A percentile compares a stretch with the other conserved stretches of the same genome.
Evolutionary conservation across 1,284 basidiomycete species (phyloP).

Genomic region (Caloboletus inedulis): DNA sequence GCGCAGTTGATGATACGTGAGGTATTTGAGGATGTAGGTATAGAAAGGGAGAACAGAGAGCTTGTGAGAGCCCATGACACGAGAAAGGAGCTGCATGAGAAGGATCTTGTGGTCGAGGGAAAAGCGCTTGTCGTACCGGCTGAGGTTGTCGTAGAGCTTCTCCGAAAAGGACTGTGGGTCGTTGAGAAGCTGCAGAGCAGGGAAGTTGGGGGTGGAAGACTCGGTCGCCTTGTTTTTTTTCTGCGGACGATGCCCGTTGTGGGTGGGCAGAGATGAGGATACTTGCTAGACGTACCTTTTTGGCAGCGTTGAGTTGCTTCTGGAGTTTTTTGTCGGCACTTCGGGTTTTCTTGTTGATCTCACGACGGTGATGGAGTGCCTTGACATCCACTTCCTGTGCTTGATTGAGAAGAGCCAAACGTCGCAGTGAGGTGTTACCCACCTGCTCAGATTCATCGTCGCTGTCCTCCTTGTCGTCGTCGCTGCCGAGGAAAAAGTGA

Average conservation of each 20-base stretch:
- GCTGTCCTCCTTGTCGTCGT: slow-evolving; percentile 68
- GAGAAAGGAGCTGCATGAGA: slow-evolving; percentile 95
- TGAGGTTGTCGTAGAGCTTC: slow-evolving; percentile 87
- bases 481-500: slow-evolving; percentile 95
- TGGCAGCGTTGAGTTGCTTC: slow-evolving; percentile 66
- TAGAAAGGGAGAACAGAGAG: slow-evolving; percentile 96
- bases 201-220: slow-evolving; percentile 70
- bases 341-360: slow-evolving; percentile 87
- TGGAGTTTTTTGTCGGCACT: slow-evolving; percentile 76
- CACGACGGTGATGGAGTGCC: slow-evolving; percentile 75
- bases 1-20: slow-evolving; percentile 90
- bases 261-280: background rate
- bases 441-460: slow-evolving; percentile 73
- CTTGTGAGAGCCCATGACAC: slow-evolving; percentile 92
- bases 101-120: slow-evolving; percentile 97
- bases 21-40: slow-evolving; percentile 93
- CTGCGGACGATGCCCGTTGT: slow-evolving; percentile 34
- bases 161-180: slow-evolving; percentile 97
- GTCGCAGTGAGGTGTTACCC: slow-evolving; percentile 9
- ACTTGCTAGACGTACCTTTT: slow-evolving; percentile 49
- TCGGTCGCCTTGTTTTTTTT: slow-evolving; percentile 57
- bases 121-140: slow-evolving; percentile 87
- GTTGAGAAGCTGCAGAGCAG: slow-evolving; percentile 89
- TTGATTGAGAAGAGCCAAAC: slow-evolving; percentile 6
- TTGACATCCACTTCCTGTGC: slow-evolving; percentile 62